Conservation (phyloP, 2,329 filamentous ascomycete species). For the Setomelanomma holmii region DNA sequence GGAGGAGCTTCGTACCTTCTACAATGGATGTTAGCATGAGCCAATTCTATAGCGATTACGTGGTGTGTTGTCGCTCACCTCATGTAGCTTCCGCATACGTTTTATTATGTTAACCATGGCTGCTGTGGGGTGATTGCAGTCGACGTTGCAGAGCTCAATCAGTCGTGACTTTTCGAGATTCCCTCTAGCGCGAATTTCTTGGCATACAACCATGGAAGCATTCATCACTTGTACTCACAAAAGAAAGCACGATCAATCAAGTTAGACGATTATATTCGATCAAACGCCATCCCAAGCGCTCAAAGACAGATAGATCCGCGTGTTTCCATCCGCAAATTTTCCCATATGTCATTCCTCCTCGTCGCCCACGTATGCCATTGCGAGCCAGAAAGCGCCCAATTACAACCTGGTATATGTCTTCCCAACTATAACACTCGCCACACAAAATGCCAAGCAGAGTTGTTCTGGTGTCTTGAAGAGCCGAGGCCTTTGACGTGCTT, state of each 20-base stretch:
- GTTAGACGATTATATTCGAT: slow-evolving; percentile 1
- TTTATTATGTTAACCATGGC: slow-evolving; percentile 66
- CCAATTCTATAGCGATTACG: background rate
- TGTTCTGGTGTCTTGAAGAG: background rate
- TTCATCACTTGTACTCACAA: too few species aligned
- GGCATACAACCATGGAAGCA: slow-evolving; percentile 6
- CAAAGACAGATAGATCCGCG: background rate
- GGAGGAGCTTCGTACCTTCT: slow-evolving; percentile 42
- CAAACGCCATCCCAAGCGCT: slow-evolving; percentile 9
- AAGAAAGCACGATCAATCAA: background rate
- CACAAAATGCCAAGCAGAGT: background rate
- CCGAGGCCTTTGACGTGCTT: background rate
- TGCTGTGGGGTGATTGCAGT: slow-evolving; percentile 22
- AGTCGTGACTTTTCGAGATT: slow-evolving; percentile 32
- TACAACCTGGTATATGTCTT: slow-evolving; percentile 18
- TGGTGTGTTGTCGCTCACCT: slow-evolving; percentile 60
- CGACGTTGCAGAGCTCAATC: slow-evolving; percentile 28
- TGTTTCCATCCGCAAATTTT: background rate
- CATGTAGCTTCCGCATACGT: slow-evolving; percentile 76
- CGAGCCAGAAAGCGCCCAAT: slow-evolving; percentile 11
- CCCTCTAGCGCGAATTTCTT: slow-evolving; percentile 19
- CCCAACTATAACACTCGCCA: background rate
- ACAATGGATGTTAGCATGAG: slow-evolving; percentile 26
- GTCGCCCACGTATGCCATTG: background rate
- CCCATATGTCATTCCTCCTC: background rate